These are phyloP conservation scores for Achlya hypogyna DNA, from an alignment of 352 stramenopile genomes.

Conservation along the genomic window DNA sequence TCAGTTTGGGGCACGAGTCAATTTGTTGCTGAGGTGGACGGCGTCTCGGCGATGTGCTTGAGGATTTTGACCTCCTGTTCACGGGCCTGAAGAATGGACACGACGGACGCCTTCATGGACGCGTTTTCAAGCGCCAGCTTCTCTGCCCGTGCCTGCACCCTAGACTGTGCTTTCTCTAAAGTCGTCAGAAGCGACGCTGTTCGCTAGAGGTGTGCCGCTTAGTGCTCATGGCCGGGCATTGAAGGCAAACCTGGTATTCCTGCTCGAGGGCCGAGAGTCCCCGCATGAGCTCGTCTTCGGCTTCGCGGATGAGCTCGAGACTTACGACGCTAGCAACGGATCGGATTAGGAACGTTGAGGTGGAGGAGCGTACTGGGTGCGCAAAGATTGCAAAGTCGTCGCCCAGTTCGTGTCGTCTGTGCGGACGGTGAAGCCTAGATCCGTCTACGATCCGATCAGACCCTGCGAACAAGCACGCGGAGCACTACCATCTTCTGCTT, in stretches of 20 bases:
- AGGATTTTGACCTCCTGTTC: conserved; percentile 19
- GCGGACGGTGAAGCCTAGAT: conserved; percentile 2
- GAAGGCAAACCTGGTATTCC: conserved; percentile 13
- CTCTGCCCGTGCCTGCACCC: not conserved
- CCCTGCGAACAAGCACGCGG: not conserved
- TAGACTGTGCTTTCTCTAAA: conserved; percentile 18
- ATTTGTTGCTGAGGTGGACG: not conserved
- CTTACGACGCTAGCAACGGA: not conserved
- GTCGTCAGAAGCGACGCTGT: conserved; percentile 12
- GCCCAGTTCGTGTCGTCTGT: conserved; percentile 15
- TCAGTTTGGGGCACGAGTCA: not conserved
- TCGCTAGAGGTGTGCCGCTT: not conserved
- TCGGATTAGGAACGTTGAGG: not conserved
- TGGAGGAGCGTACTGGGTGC: conserved; percentile 1
- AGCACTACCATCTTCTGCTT: conserved; percentile 17
- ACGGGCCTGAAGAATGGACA: conserved; percentile 6
- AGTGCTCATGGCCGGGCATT: not conserved
- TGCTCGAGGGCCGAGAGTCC: conserved; percentile 10
- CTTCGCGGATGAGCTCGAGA: conserved; percentile 18
- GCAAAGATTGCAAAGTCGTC: conserved; percentile 14
- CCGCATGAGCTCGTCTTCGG: conserved; percentile 20
- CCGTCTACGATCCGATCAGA: conserved; percentile 12
- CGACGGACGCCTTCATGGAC: conserved; percentile 18
- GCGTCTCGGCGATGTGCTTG: conserved; percentile 18
- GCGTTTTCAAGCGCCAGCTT: conserved; percentile 14